Conservation (phyloP, 2,329 filamentous ascomycete genomes). For the Alternaria brassicae region DNA sequence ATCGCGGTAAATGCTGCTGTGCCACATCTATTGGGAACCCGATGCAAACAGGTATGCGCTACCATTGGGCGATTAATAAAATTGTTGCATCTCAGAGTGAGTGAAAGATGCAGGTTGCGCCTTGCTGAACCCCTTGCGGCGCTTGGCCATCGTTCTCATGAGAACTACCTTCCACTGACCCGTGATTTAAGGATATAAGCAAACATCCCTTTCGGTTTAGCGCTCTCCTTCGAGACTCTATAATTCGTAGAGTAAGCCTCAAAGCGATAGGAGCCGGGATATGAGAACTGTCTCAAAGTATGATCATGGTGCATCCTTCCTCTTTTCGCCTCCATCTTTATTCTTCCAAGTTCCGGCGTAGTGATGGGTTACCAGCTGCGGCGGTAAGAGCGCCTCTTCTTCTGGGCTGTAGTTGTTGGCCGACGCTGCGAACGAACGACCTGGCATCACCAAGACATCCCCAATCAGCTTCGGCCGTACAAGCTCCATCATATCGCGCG, state of each 20-base stretch:
- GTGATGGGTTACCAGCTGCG: conserved; percentile 24
- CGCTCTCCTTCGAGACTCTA: too few species aligned
- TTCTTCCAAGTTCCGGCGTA: conserved; percentile 36
- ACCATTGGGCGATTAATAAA: neutral
- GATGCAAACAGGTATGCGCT: neutral
- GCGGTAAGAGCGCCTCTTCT: conserved; percentile 11
- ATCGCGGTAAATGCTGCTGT: neutral
- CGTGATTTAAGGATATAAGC: neutral
- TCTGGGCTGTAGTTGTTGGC: conserved; percentile 21
- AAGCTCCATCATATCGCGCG: conserved; percentile 28
- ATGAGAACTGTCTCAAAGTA: neutral
- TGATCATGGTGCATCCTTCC: neutral
- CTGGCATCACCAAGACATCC: conserved; percentile 36
- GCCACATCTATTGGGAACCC: neutral
- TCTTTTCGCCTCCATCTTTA: conserved; percentile 20
- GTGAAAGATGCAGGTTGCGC: neutral
- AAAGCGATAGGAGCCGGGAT: neutral
- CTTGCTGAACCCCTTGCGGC: neutral
- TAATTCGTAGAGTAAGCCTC: neutral
- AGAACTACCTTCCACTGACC: neutral
- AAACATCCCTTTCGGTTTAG: too few species aligned
- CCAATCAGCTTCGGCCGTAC: conserved; percentile 37
- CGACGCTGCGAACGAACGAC: conserved; percentile 23
- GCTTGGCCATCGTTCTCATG: neutral
- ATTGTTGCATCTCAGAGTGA: neutral